Conservation (phyloP, 495 filamentous ascomycete species). For the Penicillium parvum region DNA sequence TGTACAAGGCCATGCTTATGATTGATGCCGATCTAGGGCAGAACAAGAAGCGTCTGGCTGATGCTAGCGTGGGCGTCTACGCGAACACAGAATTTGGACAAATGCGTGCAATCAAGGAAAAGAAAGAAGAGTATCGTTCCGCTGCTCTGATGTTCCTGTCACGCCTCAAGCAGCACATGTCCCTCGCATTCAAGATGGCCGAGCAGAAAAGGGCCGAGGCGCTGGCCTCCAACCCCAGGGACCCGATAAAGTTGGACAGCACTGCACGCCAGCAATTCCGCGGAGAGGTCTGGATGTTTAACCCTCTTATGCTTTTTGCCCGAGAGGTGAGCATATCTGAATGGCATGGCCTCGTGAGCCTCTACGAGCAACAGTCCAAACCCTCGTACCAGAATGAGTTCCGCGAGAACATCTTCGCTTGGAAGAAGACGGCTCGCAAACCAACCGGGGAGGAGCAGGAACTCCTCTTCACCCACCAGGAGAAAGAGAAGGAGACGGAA, state of each 20-base stretch:
- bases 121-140: constrained; percentile 77
- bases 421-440: constrained; percentile 79
- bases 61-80: constrained; percentile 56
- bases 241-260: constrained; percentile 46
- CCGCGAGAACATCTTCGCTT: constrained; percentile 68
- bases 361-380: constrained; percentile 73
- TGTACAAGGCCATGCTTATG: constrained; percentile 92
- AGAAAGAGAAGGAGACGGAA: constrained; percentile 71
- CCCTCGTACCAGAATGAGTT: constrained; percentile 80
- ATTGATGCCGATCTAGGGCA: constrained; percentile 76
- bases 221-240: constrained; percentile 39
- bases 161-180: constrained; percentile 74
- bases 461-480: constrained; percentile 78
- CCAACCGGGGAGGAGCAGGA: constrained; percentile 81
- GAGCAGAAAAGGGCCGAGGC: constrained; percentile 60
- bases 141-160: constrained; percentile 70
- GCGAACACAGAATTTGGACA: constrained; percentile 76
- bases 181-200: constrained; percentile 70
- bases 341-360: constrained; percentile 72
- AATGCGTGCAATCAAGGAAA: constrained; percentile 90
- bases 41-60: constrained; percentile 41
- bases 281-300: constrained; percentile 71
- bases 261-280: constrained; percentile 50
- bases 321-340: constrained; percentile 74
- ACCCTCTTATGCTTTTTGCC: constrained; percentile 78